These are phyloP conservation scores for Teratosphaeria epicoccoides DNA, from an alignment of 2,329 filamentous ascomycete species.

Conservation along the genomic window DNA sequence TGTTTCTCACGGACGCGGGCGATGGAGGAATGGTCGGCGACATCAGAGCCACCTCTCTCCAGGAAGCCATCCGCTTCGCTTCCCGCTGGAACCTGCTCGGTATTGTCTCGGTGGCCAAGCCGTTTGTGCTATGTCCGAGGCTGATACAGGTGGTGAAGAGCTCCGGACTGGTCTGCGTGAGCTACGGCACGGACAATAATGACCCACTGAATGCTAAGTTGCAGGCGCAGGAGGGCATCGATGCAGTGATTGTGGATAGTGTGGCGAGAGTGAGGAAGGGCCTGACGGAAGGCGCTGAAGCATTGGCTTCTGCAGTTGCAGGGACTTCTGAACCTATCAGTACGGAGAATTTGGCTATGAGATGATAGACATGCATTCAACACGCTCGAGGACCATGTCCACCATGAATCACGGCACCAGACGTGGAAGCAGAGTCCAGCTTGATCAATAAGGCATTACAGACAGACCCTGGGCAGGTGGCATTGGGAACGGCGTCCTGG, in stretches of 20 bases:
- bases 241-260: slow-evolving; percentile 93
- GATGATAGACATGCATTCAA: neutral
- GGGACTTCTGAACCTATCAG: neutral
- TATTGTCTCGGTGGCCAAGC: slow-evolving; percentile 79
- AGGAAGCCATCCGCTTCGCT: slow-evolving; percentile 92
- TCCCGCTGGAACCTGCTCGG: slow-evolving; percentile 90
- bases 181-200: slow-evolving; percentile 87
- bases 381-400: neutral
- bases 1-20: slow-evolving; percentile 88
- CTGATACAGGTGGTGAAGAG: slow-evolving; percentile 91
- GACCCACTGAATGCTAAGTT: slow-evolving; percentile 73
- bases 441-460: neutral
- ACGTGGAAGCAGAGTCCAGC: neutral
- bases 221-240: slow-evolving; percentile 91
- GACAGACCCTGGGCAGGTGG: neutral
- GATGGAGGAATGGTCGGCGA: slow-evolving; percentile 65
- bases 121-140: slow-evolving; percentile 77
- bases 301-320: neutral
- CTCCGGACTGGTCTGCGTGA: slow-evolving; percentile 84
- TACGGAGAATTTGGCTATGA: neutral
- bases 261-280: slow-evolving; percentile 89
- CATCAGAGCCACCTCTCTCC: slow-evolving; percentile 78
- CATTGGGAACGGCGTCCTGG: neutral
- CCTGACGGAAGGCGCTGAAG: slow-evolving; percentile 45
- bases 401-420: neutral